Conservation (phyloP, 2,329 filamentous ascomycete genomes). For the Tetracladium maxilliforme region DNA sequence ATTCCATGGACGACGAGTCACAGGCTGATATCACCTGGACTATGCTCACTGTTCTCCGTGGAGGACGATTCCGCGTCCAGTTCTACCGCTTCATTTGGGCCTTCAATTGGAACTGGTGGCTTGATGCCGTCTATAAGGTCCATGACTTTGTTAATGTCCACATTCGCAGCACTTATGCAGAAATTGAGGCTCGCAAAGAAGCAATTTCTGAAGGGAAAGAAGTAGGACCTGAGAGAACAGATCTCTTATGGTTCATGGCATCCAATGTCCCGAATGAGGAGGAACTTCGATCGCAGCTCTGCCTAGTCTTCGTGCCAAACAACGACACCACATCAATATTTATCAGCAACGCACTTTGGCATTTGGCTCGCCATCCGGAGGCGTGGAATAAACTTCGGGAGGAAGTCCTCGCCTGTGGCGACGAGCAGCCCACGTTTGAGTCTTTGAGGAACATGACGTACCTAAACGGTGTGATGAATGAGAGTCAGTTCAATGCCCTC, state of each 20-base stretch:
- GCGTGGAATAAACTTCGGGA: slow-evolving; percentile 8
- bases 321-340: slow-evolving; percentile 9
- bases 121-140: too few relatives aligned
- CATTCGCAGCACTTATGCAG: too few relatives aligned
- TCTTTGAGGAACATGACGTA: slow-evolving; percentile 8
- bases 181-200: too few relatives aligned
- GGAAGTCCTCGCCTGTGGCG: slow-evolving; percentile 6
- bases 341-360: slow-evolving; percentile 9
- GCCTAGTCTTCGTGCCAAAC: slow-evolving; percentile 8
- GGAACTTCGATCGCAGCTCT: slow-evolving; percentile 6
- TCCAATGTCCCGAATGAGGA: slow-evolving; percentile 5
- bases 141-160: too few relatives aligned
- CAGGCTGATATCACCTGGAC: too few relatives aligned
- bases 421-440: slow-evolving; percentile 8
- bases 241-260: slow-evolving; percentile 6
- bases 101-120: too few relatives aligned
- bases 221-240: background rate
- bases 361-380: slow-evolving; percentile 9
- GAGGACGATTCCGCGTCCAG: too few relatives aligned
- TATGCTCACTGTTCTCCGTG: too few relatives aligned
- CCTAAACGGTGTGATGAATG: slow-evolving; percentile 7
- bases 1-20: slow-evolving; percentile 18
- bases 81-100: too few relatives aligned
- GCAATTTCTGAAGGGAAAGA: too few relatives aligned
- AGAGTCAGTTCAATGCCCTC: slow-evolving; percentile 1